These are phyloP conservation scores for Musa acuminata DNA, from an alignment of 176 grass and related monocot genomes.

Conservation along the genomic window DNA sequence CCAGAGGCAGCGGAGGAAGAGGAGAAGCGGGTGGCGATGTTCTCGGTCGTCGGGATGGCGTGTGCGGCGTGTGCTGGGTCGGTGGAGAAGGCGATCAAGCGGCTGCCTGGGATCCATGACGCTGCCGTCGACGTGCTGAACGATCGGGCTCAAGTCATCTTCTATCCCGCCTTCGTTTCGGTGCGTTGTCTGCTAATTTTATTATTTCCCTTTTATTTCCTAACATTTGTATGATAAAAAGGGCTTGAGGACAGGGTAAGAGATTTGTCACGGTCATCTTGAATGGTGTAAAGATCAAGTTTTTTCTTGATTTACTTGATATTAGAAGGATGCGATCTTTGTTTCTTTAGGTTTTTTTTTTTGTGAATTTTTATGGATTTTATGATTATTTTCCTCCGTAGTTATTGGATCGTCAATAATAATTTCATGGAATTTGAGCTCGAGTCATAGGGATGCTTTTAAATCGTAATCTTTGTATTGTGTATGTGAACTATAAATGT, in stretches of 20 bases:
- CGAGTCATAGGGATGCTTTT: neutral
- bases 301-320: neutral
- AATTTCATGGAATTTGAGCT: neutral
- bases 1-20: conserved; percentile 14
- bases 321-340: neutral
- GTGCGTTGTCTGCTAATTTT: conserved; percentile 32
- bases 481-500: neutral
- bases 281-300: neutral
- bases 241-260: neutral
- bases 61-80: conserved; percentile 81
- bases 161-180: conserved; percentile 71
- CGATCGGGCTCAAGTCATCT: conserved; percentile 64
- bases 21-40: conserved; percentile 41
- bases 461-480: neutral
- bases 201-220: conserved; percentile 3
- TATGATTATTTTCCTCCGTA: neutral
- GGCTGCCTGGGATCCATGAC: conserved; percentile 77
- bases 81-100: conserved; percentile 91
- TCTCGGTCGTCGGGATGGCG: conserved; percentile 69
- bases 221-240: neutral
- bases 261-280: neutral
- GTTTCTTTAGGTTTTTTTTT: neutral
- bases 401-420: neutral
- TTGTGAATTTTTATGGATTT: neutral
- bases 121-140: conserved; percentile 80